Percentiles rank a stretch among this genome's conserved stretches.
Evolutionary conservation across 306 rosid species (phyloP).

Genomic region (Casuarina glauca): DNA sequence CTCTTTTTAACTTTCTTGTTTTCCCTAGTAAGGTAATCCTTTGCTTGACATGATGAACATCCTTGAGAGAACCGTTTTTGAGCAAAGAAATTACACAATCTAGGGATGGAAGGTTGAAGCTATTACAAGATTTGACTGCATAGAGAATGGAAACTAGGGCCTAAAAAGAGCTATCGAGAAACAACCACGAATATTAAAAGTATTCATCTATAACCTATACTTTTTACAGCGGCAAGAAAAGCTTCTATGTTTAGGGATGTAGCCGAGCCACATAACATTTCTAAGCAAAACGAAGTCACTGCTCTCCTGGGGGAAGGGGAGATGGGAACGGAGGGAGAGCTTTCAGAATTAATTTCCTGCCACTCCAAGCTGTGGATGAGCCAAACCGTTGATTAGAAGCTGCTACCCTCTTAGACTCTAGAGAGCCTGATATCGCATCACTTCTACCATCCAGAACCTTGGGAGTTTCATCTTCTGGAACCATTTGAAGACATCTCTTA

Average conservation of each 20-base stretch:
- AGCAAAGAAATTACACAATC: not conserved
- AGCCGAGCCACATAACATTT: not conserved
- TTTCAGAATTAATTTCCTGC: constrained; percentile 75
- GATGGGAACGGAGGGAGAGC: constrained; percentile 84
- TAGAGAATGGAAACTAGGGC: not conserved
- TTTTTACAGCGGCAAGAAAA: not conserved
- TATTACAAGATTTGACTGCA: not conserved
- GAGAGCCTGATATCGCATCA: constrained; percentile 66
- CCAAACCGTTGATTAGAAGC: constrained; percentile 59
- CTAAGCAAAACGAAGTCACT: not conserved
- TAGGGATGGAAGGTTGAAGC: not conserved
- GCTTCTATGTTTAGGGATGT: not conserved
- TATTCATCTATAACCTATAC: not conserved
- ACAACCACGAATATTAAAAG: not conserved
- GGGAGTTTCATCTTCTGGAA: constrained; percentile 57
- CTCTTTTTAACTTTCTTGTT: too few species aligned
- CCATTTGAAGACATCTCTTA: constrained; percentile 42
- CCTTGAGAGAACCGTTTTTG: too few species aligned
- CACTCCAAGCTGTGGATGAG: constrained; percentile 55
- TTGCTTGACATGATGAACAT: too few species aligned
- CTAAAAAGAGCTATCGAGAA: not conserved
- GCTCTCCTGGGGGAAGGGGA: constrained; percentile 48
- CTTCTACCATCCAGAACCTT: constrained; percentile 47
- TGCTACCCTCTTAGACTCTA: constrained; percentile 77
- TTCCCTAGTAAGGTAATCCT: too few species aligned